A percentile compares a stretch with the other conserved stretches of the same genome.
Evolutionary conservation across 805 yeast species (phyloP).

Genomic region (Yarrowia osloensis): DNA sequence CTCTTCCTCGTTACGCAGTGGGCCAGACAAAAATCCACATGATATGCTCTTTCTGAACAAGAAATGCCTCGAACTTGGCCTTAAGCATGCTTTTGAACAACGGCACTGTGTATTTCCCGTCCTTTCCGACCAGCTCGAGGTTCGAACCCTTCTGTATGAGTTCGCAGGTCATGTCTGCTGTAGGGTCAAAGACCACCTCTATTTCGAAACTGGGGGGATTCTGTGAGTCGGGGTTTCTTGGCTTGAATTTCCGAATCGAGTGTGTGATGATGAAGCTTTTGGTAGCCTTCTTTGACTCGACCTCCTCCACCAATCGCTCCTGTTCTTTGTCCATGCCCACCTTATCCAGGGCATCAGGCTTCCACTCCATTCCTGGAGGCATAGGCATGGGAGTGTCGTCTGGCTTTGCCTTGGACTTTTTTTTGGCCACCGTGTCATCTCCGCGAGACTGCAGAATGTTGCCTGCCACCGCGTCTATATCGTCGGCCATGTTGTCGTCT

Average conservation of each 20-base stretch:
- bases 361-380: slow-evolving; percentile 29
- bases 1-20: too few relatives aligned
- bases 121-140: not conserved
- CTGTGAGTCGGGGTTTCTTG: not conserved
- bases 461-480: slow-evolving; percentile 9
- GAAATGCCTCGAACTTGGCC: slow-evolving; percentile 23
- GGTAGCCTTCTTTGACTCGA: slow-evolving; percentile 34
- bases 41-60: slow-evolving; percentile 31
- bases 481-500: slow-evolving; percentile 19
- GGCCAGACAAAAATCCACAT: slow-evolving; percentile 21
- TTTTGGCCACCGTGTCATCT: not conserved
- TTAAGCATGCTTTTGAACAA: slow-evolving; percentile 13
- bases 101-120: not conserved
- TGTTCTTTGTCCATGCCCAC: not conserved
- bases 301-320: slow-evolving; percentile 36
- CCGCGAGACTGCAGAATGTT: slow-evolving; percentile 9
- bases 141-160: slow-evolving; percentile 5
- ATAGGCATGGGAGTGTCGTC: slow-evolving; percentile 17
- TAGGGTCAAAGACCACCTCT: slow-evolving; percentile 7
- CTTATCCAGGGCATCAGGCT: slow-evolving; percentile 24
- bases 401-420: not conserved
- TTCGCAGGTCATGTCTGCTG: slow-evolving; percentile 8
- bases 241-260: slow-evolving; percentile 20
- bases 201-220: slow-evolving; percentile 6
- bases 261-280: slow-evolving; percentile 14